Base-by-base conservation (phyloP, 2,329 filamentous ascomycete species). In the Neocucurbitaria cava region DNA sequence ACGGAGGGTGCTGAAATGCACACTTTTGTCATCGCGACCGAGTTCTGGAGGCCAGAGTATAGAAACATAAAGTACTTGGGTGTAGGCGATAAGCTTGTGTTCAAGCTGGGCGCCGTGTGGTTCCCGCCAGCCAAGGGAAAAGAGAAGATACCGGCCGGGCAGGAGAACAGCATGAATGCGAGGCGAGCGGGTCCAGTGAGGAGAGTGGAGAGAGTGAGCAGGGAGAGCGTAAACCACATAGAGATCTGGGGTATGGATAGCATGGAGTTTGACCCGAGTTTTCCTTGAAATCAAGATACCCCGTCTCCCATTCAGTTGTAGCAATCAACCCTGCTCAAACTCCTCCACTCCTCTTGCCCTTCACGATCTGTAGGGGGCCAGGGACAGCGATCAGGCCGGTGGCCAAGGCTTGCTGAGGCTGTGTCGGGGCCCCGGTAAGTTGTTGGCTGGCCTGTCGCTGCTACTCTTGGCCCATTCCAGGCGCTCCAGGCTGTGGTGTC, bases 231-330 rank as follows among this genome's bases (percentile, higher is more conserved):
- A 1, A 67, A 72, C 42, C 62, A 77, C 54, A 66, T 78, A 23
- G 78, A 79, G 49, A 79, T 82, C 40, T 82, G 78, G 77, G 71
- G 74, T 1, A 58, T 80, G 70, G 80, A 82, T 57, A 64, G 62
- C 9, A 60, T 46, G 3, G 69, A 74, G 41, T 74, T 75, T 46
- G 69, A 73, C 33, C 58, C 69, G 1, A 52, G 49, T 8, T 73
- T 68, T 46, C 58, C 65, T 35, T 72, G 56, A 69, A 20, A n/a
- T n/a, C 10, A 8, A 13, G 30, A 35, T 35, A 35, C 31, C 31
- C 13, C 13, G 13, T 13, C 17, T 3, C 13, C 9, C 10, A 6
- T 28, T 28, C 10, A 28, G 26, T n/a, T n/a, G n/a, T n/a, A n/a
- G n/a, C n/a, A n/a, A n/a, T n/a, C n/a, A n/a, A n/a, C n/a, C n/a